Evolutionary conservation across 2,329 filamentous ascomycete species (phyloP), one percentile per base, ranked within the genome.

Genomic region (Metarhizium robertsii): DNA sequence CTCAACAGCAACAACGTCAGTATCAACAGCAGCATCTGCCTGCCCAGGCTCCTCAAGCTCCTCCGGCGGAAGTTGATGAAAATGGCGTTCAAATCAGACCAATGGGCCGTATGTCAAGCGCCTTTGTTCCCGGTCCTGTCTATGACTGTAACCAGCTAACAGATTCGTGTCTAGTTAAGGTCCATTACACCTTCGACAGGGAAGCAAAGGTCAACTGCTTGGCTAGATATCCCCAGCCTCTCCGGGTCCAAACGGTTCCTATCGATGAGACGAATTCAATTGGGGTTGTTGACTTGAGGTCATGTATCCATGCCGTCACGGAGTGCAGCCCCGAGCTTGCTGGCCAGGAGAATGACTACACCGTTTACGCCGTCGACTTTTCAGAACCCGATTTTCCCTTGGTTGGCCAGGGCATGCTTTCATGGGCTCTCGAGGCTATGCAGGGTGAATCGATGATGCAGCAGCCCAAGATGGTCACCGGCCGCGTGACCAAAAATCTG

Each of bases 361-460:
- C 91, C n/a, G 85, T 99, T 55, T 99, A 99, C 72, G 91, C 92
- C 34, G 90, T 90, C 74, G 94, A 99, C 71, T 97, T 92, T 70
- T 96, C 94, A 13, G 94, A 99, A 72, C 88, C 89, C 60, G 92
- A 96, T 66, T 90, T 86, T 18, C 94, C 95, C 53, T 79, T 97
- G 55, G 92, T 96, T 29, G 94, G 94, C 25, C 92, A 99, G 71
- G 94, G 95, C 53, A 90, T 97, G 85, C 78, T 99, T 20, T 97
- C 94, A 42, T 87, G 88, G 81, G 84, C 86, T 25, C 77, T 97
- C 49, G 83, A 67, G 66, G 67, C 71, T 2, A 65, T 73, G 60
- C 62, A 63, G 30, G 60, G 62, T 38, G 64, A 71, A 30, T 59
- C 62, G 75, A 18, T 74, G 77, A 30, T 77, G 52, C 78, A 83